A percentile compares a stretch with the other conserved stretches of the same genome.
Conservation (phyloP, 73 alveolate genomes). For the Durusdinium trenchii region DNA sequence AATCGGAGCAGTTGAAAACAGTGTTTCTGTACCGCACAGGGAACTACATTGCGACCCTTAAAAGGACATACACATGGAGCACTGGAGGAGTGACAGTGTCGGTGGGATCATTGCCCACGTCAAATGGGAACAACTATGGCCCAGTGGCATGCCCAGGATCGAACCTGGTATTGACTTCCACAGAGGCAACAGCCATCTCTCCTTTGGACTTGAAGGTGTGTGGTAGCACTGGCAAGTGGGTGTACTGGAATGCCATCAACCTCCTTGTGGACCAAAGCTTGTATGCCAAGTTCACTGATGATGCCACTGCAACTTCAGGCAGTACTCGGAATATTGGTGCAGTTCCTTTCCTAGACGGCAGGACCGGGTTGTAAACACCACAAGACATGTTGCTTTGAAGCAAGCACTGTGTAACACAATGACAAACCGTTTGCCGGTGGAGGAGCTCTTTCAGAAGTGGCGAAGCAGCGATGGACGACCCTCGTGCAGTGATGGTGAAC, state of each 20-base stretch:
- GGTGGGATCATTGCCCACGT: neutral
- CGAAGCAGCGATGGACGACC: neutral
- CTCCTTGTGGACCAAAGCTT: slow-evolving; percentile 5
- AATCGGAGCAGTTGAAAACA: neutral
- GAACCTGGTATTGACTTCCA: neutral
- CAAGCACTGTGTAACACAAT: no score
- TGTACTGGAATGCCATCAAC: neutral
- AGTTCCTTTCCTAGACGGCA: neutral
- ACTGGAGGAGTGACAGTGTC: neutral
- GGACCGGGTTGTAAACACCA: neutral
- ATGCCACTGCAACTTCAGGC: neutral
- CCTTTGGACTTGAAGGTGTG: slow-evolving; percentile 7
- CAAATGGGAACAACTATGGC: slow-evolving; percentile 2
- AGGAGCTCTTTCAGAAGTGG: no score
- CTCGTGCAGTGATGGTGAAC: slow-evolving; percentile 21
- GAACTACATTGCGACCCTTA: neutral
- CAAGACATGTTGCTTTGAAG: no score
- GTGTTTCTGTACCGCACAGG: slow-evolving; percentile 23
- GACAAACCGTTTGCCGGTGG: no score
- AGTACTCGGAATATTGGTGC: neutral
- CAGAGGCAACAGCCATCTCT: neutral
- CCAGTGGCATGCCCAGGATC: neutral
- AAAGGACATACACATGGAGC: neutral
- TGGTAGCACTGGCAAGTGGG: neutral
- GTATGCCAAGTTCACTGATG: neutral